Base-by-base conservation (phyloP, 228 moss, liverwort and hornwort genomes). In the Sphagnum magellanicum region DNA sequence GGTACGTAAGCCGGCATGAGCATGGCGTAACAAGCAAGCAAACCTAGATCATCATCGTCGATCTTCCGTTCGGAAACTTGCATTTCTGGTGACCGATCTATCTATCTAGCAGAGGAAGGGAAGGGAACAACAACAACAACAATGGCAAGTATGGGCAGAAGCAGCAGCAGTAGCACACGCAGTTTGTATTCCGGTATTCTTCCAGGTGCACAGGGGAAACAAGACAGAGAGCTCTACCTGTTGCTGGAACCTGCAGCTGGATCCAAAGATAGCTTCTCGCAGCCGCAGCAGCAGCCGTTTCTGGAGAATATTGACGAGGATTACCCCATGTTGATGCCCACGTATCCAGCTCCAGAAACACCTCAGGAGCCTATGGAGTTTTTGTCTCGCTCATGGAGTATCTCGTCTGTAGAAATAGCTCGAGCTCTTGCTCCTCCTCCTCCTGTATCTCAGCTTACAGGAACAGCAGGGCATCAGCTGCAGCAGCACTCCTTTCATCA, bases 361-460 rank as follows among this genome's bases (percentile, higher is more conserved):
- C 90, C 90, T 46, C 74, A 80, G 64, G 87, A 90, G 67, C 87
- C 90, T 4, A 90, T 90, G 90, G 87, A 90, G 80, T 90, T 90
- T 68, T 76, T 90, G 4, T 82, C 87, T 14, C 72, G 90, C 49
- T 90, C 90, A 5, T 90, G 90, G 90, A 90, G 90, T 70, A 87
- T 87, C 48, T 87, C 87, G 16, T 84, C 90, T 51, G 82, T 87
- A 16, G 90, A 90, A 53, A 80, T 90, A 4, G 82, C 84, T 6
- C 84, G 84, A 65, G 87, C 87, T 11, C 74, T 90, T 57, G 82
- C 84, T 51, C 79, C 84, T 4, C 32, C 32, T 57, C 79, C 84
- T 51, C 79, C 84, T 4, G 74, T 61, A 52, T 59, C 66, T n/a
- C 78, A 70, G 78, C 55, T 59, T 49, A 64, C 68, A 3, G 69